A percentile compares a stretch with the other conserved stretches of the same genome.
Evolutionary conservation across 2,329 filamentous ascomycete genomes (phyloP).

Genomic region (Xylariaceae sp.): DNA sequence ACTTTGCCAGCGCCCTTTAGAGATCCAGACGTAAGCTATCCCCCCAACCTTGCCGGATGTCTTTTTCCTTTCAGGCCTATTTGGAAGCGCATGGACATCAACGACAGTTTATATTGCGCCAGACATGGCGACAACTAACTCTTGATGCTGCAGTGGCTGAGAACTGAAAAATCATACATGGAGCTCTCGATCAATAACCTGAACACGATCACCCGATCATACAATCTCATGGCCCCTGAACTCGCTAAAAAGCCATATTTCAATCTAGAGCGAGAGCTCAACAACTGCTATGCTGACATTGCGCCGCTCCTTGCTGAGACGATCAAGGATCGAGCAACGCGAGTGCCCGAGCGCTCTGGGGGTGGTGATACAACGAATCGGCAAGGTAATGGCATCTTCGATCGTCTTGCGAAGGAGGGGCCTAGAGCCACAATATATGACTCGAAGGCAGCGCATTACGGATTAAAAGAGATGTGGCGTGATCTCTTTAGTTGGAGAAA

Average conservation of each 20-base stretch:
- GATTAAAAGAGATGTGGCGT: slow-evolving; percentile 82
- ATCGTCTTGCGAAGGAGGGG: slow-evolving; percentile 50
- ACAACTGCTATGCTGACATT: slow-evolving; percentile 76
- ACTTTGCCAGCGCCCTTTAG: slow-evolving; percentile 61
- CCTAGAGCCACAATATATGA: slow-evolving; percentile 63
- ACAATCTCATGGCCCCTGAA: slow-evolving; percentile 91
- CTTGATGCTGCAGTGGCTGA: slow-evolving; percentile 52
- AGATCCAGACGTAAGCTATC: slow-evolving; percentile 46
- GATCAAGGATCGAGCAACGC: slow-evolving; percentile 63
- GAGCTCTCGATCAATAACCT: slow-evolving; percentile 69
- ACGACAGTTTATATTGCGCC: not conserved
- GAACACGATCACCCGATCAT: slow-evolving; percentile 75
- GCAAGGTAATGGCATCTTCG: slow-evolving; percentile 49
- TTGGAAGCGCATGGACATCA: not conserved
- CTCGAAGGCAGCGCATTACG: slow-evolving; percentile 70
- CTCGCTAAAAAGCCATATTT: slow-evolving; percentile 93
- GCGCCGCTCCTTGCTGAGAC: slow-evolving; percentile 68
- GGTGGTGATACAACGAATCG: slow-evolving; percentile 37
- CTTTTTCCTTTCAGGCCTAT: not conserved
- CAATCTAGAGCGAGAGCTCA: slow-evolving; percentile 73
- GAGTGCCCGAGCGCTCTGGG: slow-evolving; percentile 39
- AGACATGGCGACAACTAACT: not conserved
- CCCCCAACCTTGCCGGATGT: not conserved
- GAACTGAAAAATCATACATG: slow-evolving; percentile 68
- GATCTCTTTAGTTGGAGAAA: slow-evolving; percentile 54